Percentiles rank a stretch among this genome's conserved stretches.
Conservation (phyloP, 257 asterid genomes). For the Solanum pinnatisectum region DNA sequence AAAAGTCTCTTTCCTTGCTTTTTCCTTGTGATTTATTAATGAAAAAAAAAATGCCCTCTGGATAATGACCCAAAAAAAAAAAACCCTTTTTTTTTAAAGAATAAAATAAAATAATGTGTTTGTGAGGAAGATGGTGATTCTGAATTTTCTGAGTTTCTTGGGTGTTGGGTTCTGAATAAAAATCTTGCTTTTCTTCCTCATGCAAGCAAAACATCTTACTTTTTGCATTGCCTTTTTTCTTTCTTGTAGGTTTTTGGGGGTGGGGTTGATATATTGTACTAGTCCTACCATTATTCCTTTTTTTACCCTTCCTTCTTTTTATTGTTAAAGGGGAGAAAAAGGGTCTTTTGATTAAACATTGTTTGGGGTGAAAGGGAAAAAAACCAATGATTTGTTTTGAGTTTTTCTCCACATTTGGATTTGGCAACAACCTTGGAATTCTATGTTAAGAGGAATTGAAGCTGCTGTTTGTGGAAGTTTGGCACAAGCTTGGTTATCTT, state of each 20-base stretch:
- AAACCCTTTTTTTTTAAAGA: background rate
- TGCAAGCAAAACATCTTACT: constrained; percentile 37
- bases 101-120: background rate
- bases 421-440: background rate
- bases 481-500: constrained; percentile 1
- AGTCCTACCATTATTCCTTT: background rate
- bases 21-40: constrained; percentile 1
- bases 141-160: constrained; percentile 46
- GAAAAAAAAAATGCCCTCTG: background rate
- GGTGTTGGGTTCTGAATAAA: constrained; percentile 42
- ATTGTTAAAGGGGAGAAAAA: constrained; percentile 9
- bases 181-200: constrained; percentile 26
- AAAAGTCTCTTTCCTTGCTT: constrained; percentile 13
- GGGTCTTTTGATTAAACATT: constrained; percentile 31
- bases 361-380: constrained; percentile 37
- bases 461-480: background rate
- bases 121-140: constrained; percentile 28
- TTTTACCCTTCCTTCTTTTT: background rate
- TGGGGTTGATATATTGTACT: constrained; percentile 20
- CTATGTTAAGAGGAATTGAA: background rate
- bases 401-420: background rate
- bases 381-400: constrained; percentile 38
- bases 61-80: background rate
- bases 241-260: constrained; percentile 2
- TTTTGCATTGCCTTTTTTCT: constrained; percentile 27